phyloP scores from a whole-genome alignment of 441 rosid species.

The Iberis amara region DNA sequence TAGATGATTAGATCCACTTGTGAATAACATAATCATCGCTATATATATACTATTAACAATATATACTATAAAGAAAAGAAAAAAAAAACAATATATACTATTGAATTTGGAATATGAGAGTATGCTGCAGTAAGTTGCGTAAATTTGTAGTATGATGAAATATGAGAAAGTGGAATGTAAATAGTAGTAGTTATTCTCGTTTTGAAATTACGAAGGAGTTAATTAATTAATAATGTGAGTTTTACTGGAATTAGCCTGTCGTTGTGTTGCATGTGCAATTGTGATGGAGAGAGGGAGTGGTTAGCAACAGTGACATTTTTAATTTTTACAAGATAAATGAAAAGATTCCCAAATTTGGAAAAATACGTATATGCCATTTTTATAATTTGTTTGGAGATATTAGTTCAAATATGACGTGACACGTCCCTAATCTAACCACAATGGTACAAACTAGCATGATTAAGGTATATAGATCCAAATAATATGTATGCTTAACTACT shows the following conservation, averaged over 20 bases:
- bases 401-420: neutral
- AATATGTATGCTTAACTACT: neutral
- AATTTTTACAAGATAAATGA: neutral
- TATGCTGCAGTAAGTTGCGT: neutral
- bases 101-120: neutral
- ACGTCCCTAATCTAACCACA: slow-evolving; percentile 7
- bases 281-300: slow-evolving; percentile 15
- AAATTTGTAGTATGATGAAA: neutral
- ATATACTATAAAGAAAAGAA: too few relatives aligned
- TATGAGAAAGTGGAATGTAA: too few relatives aligned
- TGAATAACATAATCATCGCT: neutral
- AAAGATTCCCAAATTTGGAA: slow-evolving; percentile 21
- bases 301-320: slow-evolving; percentile 27
- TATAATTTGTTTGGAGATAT: neutral
- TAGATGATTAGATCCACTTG: neutral
- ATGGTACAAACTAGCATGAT: neutral
- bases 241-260: slow-evolving; percentile 11
- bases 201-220: neutral
- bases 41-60: too few relatives aligned
- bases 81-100: too few relatives aligned
- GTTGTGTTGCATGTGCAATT: slow-evolving; percentile 28
- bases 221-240: slow-evolving; percentile 2
- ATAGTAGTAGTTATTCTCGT: too few relatives aligned
- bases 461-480: neutral
- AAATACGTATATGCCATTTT: slow-evolving; percentile 16